phyloP scores from a whole-genome alignment of 2,329 filamentous ascomycete genomes.

The Fusarium sp. region DNA sequence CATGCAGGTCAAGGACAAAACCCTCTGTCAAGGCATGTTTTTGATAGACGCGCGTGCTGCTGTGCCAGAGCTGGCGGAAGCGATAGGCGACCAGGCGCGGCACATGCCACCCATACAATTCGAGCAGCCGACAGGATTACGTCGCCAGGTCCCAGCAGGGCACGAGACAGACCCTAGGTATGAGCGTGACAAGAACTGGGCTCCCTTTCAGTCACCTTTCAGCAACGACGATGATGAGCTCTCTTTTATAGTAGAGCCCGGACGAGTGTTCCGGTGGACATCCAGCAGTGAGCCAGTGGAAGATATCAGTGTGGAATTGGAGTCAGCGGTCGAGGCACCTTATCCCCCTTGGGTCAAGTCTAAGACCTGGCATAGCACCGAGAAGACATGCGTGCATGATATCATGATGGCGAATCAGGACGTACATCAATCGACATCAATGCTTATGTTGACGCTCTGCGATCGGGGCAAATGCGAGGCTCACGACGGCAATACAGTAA shows the following conservation, averaged over 20 bases:
- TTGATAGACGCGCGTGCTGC: neutral
- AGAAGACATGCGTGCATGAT: conserved; percentile 37
- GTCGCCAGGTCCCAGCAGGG: too few relatives aligned
- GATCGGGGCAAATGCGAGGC: neutral
- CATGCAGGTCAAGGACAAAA: neutral
- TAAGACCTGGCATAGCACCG: neutral
- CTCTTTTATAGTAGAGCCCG: neutral
- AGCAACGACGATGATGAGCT: neutral
- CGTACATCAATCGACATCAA: neutral
- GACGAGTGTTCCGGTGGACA: neutral
- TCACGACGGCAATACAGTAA: neutral
- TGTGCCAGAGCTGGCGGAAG: neutral
- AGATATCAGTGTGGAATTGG: neutral
- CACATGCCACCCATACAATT: neutral
- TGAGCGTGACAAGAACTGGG: neutral
- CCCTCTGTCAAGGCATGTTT: neutral
- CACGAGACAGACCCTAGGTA: too few relatives aligned
- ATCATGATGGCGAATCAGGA: neutral
- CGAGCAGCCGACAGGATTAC: neutral
- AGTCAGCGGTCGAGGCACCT: neutral
- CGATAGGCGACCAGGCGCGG: neutral
- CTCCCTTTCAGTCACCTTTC: neutral
- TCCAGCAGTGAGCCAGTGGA: neutral
- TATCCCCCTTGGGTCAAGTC: neutral
- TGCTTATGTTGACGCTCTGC: neutral